Evolutionary conservation across 208 protist species (phyloP), one percentile per base, ranked within the genome.

Genomic region (Kentomonas sorsogonicus): DNA sequence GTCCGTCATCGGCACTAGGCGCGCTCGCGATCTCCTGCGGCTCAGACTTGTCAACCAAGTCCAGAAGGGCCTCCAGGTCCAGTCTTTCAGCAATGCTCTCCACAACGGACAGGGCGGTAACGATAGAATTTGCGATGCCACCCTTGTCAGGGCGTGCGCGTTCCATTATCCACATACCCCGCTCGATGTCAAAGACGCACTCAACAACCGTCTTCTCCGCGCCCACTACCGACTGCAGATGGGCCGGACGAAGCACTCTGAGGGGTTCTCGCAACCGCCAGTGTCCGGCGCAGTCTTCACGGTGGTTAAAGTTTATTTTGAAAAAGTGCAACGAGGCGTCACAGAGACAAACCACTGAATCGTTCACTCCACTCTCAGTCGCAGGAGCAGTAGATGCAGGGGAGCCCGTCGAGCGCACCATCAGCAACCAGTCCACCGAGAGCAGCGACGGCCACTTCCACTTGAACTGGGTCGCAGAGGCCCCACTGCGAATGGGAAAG

Each of bases 401-500:
- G n/a, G n/a, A n/a, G n/a, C n/a, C n/a, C 38, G 27, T 44, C 31
- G 38, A 7, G 11, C 4, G 52, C 52, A 15, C 18, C 41, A n/a
- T 22, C 27, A 86, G n/a, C 54, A 74, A 69, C 77, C 74, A 92
- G 60, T 92, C 85, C 16, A 92, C 79, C 25, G 85, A 89, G 22
- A 92, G 66, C 34, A 83, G 68, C 18, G 69, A 63, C 27, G 56
- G 76, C 82, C 85, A 92, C 63, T 92, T 92, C 85, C 85, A 92
- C 67, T 92, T 92, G 30, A 89, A 27, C 55, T 92, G 85, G 4
- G 33, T 56, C 48, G 64, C 69, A 60, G 74, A 81, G 20, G 85
- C 71, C 11, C 85, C 85, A 38, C 71, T 64, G 40, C 61, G 31
- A 46, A 92, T 53, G 22, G 73, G 69, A 56, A 92, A 92, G 26